phyloP scores from a whole-genome alignment of 2,329 filamentous ascomycete species.

The Aspergillus hiratsukae region DNA sequence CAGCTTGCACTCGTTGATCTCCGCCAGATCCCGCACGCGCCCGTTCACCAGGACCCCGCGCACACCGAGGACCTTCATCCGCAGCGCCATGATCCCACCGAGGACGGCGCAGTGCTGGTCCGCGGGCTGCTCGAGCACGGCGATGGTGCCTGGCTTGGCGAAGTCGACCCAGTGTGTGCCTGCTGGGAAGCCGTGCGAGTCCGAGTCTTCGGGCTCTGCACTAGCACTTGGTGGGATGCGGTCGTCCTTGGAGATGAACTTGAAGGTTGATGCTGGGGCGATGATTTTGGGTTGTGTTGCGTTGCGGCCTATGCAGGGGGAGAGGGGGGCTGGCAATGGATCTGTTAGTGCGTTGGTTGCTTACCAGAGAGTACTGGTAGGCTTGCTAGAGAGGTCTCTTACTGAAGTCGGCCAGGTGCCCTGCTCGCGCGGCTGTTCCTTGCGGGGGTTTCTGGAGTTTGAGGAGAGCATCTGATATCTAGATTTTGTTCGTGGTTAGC shows the following conservation, averaged over 20 bases:
- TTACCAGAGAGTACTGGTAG: not conserved
- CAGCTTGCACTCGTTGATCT: slow-evolving; percentile 53
- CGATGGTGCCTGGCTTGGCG: slow-evolving; percentile 56
- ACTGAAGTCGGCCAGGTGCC: slow-evolving; percentile 63
- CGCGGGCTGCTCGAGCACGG: slow-evolving; percentile 62
- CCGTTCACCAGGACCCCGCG: slow-evolving; percentile 64
- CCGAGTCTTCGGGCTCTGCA: slow-evolving; percentile 15
- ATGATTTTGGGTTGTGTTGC: slow-evolving; percentile 32
- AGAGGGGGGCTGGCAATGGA: slow-evolving; percentile 25
- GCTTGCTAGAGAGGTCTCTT: slow-evolving; percentile 8
- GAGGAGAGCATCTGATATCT: slow-evolving; percentile 69
- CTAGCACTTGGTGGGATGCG: slow-evolving; percentile 29
- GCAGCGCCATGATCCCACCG: slow-evolving; percentile 70
- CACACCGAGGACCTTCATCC: slow-evolving; percentile 61
- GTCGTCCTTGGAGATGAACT: slow-evolving; percentile 56
- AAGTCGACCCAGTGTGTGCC: slow-evolving; percentile 66
- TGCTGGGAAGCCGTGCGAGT: slow-evolving; percentile 51
- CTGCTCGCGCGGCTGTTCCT: slow-evolving; percentile 54
- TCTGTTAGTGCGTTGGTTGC: slow-evolving; percentile 6
- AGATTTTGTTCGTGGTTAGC: not conserved
- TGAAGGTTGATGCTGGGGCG: slow-evolving; percentile 42
- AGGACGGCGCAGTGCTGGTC: slow-evolving; percentile 66
- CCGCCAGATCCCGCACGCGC: slow-evolving; percentile 61
- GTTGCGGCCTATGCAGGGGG: slow-evolving; percentile 27
- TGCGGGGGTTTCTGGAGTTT: slow-evolving; percentile 52